These are phyloP conservation scores for Coemansia sp. DNA, from an alignment of 192 early-diverging fungal genomes.

Conservation along the genomic window DNA sequence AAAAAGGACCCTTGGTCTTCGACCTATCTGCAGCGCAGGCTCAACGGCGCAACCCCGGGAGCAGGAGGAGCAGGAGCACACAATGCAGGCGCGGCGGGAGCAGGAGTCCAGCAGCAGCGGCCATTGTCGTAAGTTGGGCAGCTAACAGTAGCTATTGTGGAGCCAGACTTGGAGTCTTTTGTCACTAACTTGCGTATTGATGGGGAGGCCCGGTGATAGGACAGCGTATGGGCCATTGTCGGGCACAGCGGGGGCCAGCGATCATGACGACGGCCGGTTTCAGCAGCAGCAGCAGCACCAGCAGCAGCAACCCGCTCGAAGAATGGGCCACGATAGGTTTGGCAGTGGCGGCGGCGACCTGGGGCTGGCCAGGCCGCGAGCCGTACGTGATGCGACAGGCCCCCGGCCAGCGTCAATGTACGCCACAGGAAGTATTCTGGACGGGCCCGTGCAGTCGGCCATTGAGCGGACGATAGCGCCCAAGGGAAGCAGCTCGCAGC, in stretches of 20 bases:
- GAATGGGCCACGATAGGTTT: not conserved
- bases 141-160: no score
- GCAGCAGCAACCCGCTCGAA: no score
- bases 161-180: no score
- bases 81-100: no score
- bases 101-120: slow-evolving; percentile 3
- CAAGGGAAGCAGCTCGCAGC: slow-evolving; percentile 4
- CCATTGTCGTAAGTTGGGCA: slow-evolving; percentile 22
- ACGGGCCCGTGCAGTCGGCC: slow-evolving; percentile 31
- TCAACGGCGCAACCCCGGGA: slow-evolving; percentile 11
- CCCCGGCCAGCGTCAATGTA: slow-evolving; percentile 37
- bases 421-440: slow-evolving; percentile 9
- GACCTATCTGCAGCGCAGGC: slow-evolving; percentile 32
- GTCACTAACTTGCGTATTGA: no score
- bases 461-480: slow-evolving; percentile 31
- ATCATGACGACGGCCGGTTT: no score
- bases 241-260: no score
- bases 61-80: not conserved
- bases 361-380: slow-evolving; percentile 16
- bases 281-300: no score
- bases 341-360: not conserved
- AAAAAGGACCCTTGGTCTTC: slow-evolving; percentile 46
- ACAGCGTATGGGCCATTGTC: no score
- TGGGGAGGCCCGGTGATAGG: no score
- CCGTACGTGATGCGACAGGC: slow-evolving; percentile 23